These are phyloP conservation scores for Phytophthora palmivora DNA, from an alignment of 352 stramenopile species.

Conservation along the genomic window DNA sequence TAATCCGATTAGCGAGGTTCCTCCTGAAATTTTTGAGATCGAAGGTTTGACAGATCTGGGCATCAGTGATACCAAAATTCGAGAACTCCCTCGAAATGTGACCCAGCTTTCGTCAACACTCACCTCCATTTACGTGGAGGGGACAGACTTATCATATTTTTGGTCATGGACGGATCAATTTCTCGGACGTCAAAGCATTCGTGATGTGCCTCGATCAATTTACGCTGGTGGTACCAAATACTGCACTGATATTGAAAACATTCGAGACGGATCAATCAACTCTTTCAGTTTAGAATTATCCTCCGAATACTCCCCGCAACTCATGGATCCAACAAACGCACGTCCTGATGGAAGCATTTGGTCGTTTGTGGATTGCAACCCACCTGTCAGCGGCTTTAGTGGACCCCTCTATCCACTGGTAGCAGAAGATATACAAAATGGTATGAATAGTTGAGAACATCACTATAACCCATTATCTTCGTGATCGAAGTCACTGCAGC, in stretches of 20 bases:
- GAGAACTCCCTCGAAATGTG: slow-evolving; percentile 15
- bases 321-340: slow-evolving; percentile 1
- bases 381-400: slow-evolving; percentile 2
- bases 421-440: slow-evolving; percentile 10
- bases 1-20: slow-evolving; percentile 25
- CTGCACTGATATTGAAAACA: slow-evolving; percentile 16
- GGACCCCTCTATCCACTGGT: slow-evolving; percentile 8
- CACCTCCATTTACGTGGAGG: too few species aligned
- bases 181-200: background rate
- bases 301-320: background rate
- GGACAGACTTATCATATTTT: slow-evolving; percentile 8
- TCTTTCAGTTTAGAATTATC: background rate
- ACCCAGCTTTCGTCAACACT: slow-evolving; percentile 5
- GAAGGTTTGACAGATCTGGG: slow-evolving; percentile 15
- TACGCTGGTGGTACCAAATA: slow-evolving; percentile 10
- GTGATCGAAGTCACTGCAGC: too few species aligned
- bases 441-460: too few species aligned
- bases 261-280: background rate
- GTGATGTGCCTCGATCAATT: slow-evolving; percentile 1
- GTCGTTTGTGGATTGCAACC: slow-evolving; percentile 18
- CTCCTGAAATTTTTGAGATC: slow-evolving; percentile 22
- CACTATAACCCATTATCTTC: too few species aligned
- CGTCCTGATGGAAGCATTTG: background rate
- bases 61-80: slow-evolving; percentile 9
- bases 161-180: slow-evolving; percentile 19